These are phyloP conservation scores for Cercospora berteroae DNA, from an alignment of 2,329 filamentous ascomycete species.

Conservation along the genomic window DNA sequence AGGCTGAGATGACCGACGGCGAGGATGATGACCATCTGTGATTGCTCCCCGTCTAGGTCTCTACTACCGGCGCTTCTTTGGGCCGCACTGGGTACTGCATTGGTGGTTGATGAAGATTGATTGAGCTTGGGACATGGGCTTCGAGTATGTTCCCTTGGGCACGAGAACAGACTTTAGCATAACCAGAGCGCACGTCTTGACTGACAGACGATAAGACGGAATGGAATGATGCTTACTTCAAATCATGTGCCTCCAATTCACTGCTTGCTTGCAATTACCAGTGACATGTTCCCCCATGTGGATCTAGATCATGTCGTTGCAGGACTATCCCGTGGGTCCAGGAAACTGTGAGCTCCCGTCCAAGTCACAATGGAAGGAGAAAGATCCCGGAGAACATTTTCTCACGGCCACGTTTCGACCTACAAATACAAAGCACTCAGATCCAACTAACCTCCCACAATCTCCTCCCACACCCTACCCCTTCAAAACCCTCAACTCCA, in stretches of 20 bases:
- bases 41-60: not conserved
- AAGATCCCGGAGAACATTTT: not conserved
- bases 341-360: not conserved
- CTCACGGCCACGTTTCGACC: too few species aligned
- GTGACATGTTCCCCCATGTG: not conserved
- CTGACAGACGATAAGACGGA: not conserved
- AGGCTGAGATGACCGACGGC: not conserved
- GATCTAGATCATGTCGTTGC: not conserved
- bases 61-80: not conserved
- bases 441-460: not conserved
- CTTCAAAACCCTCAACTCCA: slow-evolving; percentile 10
- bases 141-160: not conserved
- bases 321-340: not conserved
- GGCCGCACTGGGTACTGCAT: not conserved
- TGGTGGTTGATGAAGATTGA: not conserved
- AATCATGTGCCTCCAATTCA: not conserved
- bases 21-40: slow-evolving; percentile 5
- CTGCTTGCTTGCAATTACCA: not conserved
- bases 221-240: not conserved
- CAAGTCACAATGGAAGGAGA: not conserved
- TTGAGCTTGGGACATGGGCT: not conserved
- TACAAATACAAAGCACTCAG: too few species aligned
- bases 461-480: not conserved
- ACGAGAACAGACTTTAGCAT: not conserved
- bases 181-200: not conserved